Conservation (phyloP, 805 yeast genomes). For the Candida broadrunensis region DNA sequence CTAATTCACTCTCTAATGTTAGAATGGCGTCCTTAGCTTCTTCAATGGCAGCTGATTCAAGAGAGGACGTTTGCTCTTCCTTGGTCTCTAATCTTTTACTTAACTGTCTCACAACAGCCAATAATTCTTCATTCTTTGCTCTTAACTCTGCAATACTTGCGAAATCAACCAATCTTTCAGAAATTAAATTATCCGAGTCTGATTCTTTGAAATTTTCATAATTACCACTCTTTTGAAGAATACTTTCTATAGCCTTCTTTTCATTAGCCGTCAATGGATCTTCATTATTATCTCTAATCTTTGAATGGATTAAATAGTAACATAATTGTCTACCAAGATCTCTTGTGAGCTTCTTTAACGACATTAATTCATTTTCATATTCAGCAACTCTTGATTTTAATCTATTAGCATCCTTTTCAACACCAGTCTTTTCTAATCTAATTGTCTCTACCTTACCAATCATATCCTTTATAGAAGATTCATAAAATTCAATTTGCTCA, state of each 20-base stretch:
- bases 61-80: conserved; percentile 43
- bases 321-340: conserved; percentile 87
- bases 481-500: conserved; percentile 53
- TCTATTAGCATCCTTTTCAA: conserved; percentile 36
- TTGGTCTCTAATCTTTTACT: conserved; percentile 68
- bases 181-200: conserved; percentile 70
- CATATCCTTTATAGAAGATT: conserved; percentile 53
- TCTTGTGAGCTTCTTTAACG: conserved; percentile 53
- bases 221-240: conserved; percentile 42
- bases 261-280: conserved; percentile 66
- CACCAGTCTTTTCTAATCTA: conserved; percentile 47
- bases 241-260: conserved; percentile 55
- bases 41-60: conserved; percentile 48
- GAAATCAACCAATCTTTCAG: conserved; percentile 73
- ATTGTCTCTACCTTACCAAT: conserved; percentile 50
- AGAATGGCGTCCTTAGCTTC: conserved; percentile 71
- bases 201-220: conserved; percentile 33
- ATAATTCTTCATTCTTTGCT: conserved; percentile 68
- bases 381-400: conserved; percentile 35
- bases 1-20: conserved; percentile 58
- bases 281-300: conserved; percentile 53
- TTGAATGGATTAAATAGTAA: conserved; percentile 62
- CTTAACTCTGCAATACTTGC: conserved; percentile 65
- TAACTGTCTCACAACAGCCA: conserved; percentile 65
- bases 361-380: conserved; percentile 42